These are phyloP conservation scores for Trichoderma polysporum DNA, from an alignment of 2,329 filamentous ascomycete genomes.

Conservation along the genomic window DNA sequence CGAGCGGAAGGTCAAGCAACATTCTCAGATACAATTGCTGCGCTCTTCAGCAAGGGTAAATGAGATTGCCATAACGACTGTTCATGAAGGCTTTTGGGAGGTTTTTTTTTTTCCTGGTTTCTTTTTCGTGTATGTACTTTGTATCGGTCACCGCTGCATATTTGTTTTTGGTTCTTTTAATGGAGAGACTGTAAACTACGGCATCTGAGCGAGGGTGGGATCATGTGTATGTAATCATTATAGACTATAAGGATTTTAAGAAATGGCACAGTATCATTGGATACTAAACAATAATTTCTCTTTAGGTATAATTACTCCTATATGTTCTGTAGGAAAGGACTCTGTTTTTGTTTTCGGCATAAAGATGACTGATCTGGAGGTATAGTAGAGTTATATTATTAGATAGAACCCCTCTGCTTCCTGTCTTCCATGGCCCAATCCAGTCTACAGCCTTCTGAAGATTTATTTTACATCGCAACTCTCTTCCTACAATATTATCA, in stretches of 20 bases:
- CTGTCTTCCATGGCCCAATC: not conserved
- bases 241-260: slow-evolving; percentile 1
- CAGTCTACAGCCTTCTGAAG: not conserved
- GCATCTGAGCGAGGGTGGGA: slow-evolving; percentile 11
- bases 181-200: slow-evolving; percentile 14
- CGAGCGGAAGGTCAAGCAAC: slow-evolving; percentile 35
- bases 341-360: not conserved
- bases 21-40: slow-evolving; percentile 32
- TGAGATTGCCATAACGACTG: slow-evolving; percentile 20
- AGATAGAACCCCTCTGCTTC: not conserved
- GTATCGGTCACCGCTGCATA: not conserved
- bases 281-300: not conserved
- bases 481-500: no score
- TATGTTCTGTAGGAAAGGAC: not conserved
- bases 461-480: not conserved
- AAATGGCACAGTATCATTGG: not conserved
- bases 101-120: not conserved
- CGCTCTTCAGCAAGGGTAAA: slow-evolving; percentile 34
- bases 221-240: slow-evolving; percentile 7
- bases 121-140: not conserved
- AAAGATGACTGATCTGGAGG: not conserved
- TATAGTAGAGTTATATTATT: not conserved
- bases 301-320: not conserved
- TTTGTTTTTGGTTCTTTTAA: not conserved
- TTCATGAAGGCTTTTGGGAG: not conserved